These are phyloP conservation scores for Ustilago trichophora DNA, from an alignment of 1,284 basidiomycete species.

Conservation along the genomic window DNA sequence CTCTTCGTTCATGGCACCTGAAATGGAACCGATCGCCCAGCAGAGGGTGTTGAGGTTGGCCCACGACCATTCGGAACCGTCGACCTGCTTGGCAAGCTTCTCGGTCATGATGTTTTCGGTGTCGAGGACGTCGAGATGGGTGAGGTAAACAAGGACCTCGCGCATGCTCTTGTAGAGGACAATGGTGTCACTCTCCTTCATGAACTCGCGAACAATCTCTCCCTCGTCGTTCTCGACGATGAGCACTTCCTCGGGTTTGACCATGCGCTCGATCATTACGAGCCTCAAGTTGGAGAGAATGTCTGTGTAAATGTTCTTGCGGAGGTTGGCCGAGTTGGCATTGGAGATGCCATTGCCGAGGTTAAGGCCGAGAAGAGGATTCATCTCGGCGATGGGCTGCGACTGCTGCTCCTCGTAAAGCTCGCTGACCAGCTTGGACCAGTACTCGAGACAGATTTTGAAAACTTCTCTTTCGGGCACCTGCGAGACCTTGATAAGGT, in stretches of 20 bases:
- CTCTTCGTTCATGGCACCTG: slow-evolving; percentile 98
- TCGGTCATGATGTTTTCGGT: slow-evolving; percentile 90
- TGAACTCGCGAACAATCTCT: slow-evolving; percentile 98
- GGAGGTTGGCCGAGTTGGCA: slow-evolving; percentile 69
- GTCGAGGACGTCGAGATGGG: slow-evolving; percentile 93
- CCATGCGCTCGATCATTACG: slow-evolving; percentile 99
- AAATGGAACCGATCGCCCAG: slow-evolving; percentile 99
- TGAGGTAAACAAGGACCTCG: slow-evolving; percentile 90
- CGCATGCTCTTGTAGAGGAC: slow-evolving; percentile 99
- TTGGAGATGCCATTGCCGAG: slow-evolving; percentile 47
- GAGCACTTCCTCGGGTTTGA: slow-evolving; percentile 94
- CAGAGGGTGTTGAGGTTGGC: slow-evolving; percentile 98
- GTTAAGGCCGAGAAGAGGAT: slow-evolving; percentile 90
- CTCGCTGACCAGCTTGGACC: slow-evolving; percentile 93
- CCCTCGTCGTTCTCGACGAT: slow-evolving; percentile 99
- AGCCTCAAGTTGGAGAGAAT: slow-evolving; percentile 92
- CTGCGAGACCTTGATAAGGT: slow-evolving; percentile 98
- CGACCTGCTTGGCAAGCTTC: slow-evolving; percentile 95
- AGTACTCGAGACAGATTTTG: slow-evolving; percentile 99
- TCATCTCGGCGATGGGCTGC: slow-evolving; percentile 90
- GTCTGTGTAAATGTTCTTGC: slow-evolving; percentile 89
- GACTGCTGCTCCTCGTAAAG: slow-evolving; percentile 98
- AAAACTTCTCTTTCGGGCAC: slow-evolving; percentile 99
- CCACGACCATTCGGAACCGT: slow-evolving; percentile 99
- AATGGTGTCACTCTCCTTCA: slow-evolving; percentile 99